Evolutionary conservation across 495 filamentous ascomycete species (phyloP).

Genomic region (Lasiosphaeriaceae sp.): DNA sequence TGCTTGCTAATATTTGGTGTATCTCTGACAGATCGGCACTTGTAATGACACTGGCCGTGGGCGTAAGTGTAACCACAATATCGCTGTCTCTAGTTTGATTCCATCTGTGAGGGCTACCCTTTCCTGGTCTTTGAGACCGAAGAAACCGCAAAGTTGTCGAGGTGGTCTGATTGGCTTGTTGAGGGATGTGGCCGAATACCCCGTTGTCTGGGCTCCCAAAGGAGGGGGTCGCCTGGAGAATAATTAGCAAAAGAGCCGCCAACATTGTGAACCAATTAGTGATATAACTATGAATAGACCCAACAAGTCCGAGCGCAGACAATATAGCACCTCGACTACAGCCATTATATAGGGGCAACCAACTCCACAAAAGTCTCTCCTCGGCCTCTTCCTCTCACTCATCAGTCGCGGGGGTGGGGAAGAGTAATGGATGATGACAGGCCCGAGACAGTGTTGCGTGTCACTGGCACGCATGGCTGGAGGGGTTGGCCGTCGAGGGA

Average conservation of each 20-base stretch:
- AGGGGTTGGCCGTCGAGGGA: background rate
- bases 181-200: background rate
- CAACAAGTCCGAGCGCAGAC: background rate
- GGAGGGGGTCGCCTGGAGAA: constrained; percentile 5
- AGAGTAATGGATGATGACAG: background rate
- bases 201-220: background rate
- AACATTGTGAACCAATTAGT: background rate
- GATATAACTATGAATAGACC: background rate
- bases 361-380: background rate
- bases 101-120: background rate
- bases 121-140: background rate
- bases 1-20: constrained; percentile 17
- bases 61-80: background rate
- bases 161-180: background rate
- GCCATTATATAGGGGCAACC: background rate
- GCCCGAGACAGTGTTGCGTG: constrained; percentile 7
- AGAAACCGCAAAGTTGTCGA: background rate
- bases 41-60: constrained; percentile 21
- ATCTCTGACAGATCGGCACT: constrained; percentile 17
- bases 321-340: background rate
- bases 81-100: background rate
- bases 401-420: background rate
- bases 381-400: background rate
- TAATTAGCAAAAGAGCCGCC: constrained; percentile 4
- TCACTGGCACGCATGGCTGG: constrained; percentile 8